Conservation (phyloP, 2,329 filamentous ascomycete genomes). For the Dactylellina drechsleri region DNA sequence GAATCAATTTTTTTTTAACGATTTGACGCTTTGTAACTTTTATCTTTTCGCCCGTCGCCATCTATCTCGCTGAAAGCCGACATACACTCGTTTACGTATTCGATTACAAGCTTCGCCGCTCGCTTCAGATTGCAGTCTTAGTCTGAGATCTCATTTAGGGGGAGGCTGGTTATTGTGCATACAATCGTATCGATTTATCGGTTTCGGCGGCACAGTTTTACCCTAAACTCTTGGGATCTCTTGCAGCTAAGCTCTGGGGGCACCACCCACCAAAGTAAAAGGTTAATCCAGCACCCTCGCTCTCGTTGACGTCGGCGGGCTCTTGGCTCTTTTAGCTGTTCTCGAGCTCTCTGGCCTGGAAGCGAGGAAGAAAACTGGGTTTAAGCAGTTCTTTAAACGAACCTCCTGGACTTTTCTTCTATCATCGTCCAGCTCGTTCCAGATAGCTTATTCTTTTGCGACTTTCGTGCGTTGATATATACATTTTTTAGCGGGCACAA, state of each 20-base stretch:
- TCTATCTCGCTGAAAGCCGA: too few relatives aligned
- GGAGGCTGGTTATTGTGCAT: too few relatives aligned
- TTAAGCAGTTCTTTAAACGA: not conserved
- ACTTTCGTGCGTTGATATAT: not conserved
- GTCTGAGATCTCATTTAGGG: slow-evolving; percentile 1
- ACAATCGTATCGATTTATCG: not conserved
- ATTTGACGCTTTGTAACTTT: too few relatives aligned
- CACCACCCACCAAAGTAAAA: not conserved
- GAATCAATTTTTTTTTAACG: too few relatives aligned
- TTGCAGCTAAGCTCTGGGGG: slow-evolving; percentile 10
- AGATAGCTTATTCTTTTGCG: too few relatives aligned
- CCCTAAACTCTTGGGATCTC: slow-evolving; percentile 48
- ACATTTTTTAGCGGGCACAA: too few relatives aligned
- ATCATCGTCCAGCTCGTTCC: slow-evolving; percentile 24
- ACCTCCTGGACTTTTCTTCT: not conserved
- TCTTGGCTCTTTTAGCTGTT: slow-evolving; percentile 20
- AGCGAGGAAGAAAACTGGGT: too few relatives aligned
- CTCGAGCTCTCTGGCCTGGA: slow-evolving; percentile 16
- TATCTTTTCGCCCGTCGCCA: too few relatives aligned
- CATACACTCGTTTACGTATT: too few relatives aligned
- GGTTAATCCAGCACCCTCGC: slow-evolving; percentile 4
- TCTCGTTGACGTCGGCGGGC: slow-evolving; percentile 34
- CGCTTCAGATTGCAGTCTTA: slow-evolving; percentile 12
- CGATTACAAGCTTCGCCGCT: slow-evolving; percentile 3
- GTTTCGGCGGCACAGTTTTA: not conserved